These are phyloP conservation scores for Nigrospora sphaerica DNA, from an alignment of 2,329 filamentous ascomycete genomes.

Conservation along the genomic window DNA sequence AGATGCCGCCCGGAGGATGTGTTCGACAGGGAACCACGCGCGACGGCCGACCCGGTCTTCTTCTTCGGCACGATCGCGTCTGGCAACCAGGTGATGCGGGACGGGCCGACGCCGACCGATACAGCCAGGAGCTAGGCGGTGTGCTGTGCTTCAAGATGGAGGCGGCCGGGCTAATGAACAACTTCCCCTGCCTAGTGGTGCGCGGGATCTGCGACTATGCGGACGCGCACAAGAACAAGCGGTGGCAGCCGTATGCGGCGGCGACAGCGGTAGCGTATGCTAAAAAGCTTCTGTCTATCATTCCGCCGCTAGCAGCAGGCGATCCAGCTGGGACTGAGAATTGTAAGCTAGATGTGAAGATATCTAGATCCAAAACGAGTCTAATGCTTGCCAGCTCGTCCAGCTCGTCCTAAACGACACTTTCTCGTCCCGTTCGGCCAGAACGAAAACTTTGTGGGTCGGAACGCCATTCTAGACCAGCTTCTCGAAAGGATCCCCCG, in stretches of 20 bases:
- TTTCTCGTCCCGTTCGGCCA: no score
- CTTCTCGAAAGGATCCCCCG: no score
- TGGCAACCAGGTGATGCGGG: neutral
- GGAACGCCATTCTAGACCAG: no score
- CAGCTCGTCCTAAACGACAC: neutral
- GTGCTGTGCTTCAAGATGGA: neutral
- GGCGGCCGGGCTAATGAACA: neutral
- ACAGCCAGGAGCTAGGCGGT: neutral
- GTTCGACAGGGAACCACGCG: neutral
- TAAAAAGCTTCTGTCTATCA: neutral
- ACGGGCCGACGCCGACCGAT: neutral
- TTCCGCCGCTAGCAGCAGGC: neutral
- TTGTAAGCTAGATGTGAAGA: neutral
- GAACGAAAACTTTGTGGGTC: no score
- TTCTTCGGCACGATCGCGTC: conserved; percentile 2
- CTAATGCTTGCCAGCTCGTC: neutral
- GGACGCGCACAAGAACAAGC: neutral
- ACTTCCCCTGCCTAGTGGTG: neutral
- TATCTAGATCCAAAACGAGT: neutral
- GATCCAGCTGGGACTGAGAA: neutral
- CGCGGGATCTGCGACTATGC: neutral
- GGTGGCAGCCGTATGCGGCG: neutral
- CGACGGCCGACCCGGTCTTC: neutral
- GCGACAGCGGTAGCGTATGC: neutral
- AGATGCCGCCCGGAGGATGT: neutral